Evolutionary conservation across 371 early-diverging fungal genomes (phyloP), one percentile per base, ranked within the genome.

Genomic region (Lichtheimia ramosa): DNA sequence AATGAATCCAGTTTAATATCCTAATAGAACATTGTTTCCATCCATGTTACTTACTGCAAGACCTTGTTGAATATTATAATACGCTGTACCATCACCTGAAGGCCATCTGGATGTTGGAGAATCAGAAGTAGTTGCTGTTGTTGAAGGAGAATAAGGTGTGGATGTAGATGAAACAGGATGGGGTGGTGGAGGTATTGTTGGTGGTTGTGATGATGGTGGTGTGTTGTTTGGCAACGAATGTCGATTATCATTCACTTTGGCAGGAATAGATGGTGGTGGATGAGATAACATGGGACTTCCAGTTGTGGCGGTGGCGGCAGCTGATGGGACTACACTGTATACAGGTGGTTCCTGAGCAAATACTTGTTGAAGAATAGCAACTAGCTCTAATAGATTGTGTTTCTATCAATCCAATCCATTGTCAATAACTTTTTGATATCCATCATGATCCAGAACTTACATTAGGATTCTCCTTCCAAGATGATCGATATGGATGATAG

Each of bases 311-410:
- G 42, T 43, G 55, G 25, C 16, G 51, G 15, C 16, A 13, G 15
- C 48, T 15, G 67, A 61, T n/a, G 56, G 55, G 1, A 63, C 55
- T 59, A 86, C 88, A 27, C 90, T 83, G 61, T 90, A 92, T 8
- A 92, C 92, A 18, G 93, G 93, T 25, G 93, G 92, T 60, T 92
- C 92, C 49, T 76, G 77, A 0, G 83, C 75, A 75, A 93, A 93
- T 14, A 91, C 77, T 25, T 77, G 79, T 64, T 92, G 92, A 43
- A 93, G 68, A 49, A 87, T 80, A 20, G 80, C 74, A 42, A 92
- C 76, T 18, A 91, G 74, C 16, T 86, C 80, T 43, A 82, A 64
- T 34, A 92, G 68, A 48, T 81, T 88, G 51, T 84, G 81, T 58
- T 83, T 79, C 87, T 84, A 67, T 20, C 61, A 48, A n/a, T n/a